These are phyloP conservation scores for Jackrogersella minutella DNA, from an alignment of 495 filamentous ascomycete genomes.

Conservation along the genomic window DNA sequence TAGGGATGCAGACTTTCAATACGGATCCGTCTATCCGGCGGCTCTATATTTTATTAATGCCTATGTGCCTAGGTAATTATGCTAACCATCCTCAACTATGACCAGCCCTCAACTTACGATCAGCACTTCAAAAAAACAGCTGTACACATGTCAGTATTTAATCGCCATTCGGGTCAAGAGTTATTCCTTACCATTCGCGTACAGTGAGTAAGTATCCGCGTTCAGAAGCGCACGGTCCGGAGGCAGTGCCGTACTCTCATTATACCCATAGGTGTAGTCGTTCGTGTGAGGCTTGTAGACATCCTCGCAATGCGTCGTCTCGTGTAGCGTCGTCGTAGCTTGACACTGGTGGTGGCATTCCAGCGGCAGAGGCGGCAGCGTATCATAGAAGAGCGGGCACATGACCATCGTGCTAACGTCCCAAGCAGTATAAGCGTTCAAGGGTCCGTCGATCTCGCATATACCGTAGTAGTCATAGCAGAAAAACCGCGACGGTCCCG, in stretches of 20 bases:
- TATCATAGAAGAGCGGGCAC: conserved; percentile 35
- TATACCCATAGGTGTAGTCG: conserved; percentile 64
- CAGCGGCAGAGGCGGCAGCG: conserved; percentile 54
- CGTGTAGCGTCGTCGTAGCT: conserved; percentile 67
- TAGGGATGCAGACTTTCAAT: too few species aligned
- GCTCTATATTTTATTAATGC: too few species aligned
- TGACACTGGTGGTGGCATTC: conserved; percentile 64
- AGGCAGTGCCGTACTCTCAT: conserved; percentile 53
- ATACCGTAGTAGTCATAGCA: conserved; percentile 25
- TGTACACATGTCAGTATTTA: conserved; percentile 4
- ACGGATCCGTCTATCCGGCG: too few species aligned
- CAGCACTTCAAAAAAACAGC: conserved; percentile 35
- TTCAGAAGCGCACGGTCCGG: conserved; percentile 58
- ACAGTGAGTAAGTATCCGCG: conserved; percentile 68
- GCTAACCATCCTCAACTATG: neutral
- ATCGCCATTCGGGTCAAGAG: neutral
- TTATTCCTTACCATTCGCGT: conserved; percentile 56
- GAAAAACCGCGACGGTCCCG: conserved; percentile 14
- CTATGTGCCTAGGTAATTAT: neutral
- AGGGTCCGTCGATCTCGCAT: conserved; percentile 22
- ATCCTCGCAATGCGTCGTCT: conserved; percentile 65
- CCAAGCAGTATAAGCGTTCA: conserved; percentile 32
- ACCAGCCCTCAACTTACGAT: neutral
- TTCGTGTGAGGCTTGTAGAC: conserved; percentile 55
- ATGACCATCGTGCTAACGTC: conserved; percentile 24